Base-by-base conservation (phyloP, 108 stramenopile species). In the Skeletonema grethae region DNA sequence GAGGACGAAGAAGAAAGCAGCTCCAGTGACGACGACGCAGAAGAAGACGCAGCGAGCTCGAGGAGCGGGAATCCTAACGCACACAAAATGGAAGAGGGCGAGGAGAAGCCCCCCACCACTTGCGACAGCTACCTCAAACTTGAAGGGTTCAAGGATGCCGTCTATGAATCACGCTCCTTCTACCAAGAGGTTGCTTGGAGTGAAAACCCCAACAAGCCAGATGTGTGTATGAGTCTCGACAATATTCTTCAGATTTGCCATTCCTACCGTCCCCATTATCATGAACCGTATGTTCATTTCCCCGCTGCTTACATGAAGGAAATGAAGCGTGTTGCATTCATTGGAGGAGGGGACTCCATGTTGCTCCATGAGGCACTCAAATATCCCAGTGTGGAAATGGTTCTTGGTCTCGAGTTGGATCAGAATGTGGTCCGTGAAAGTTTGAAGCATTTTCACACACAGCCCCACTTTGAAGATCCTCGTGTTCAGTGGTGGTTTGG, bases 401-500 rank as follows among this genome's bases (percentile, higher is more conserved):
- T 91, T 12, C 80, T 95, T 16, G 94, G 94, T 12, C 76, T 95
- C 48, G 94, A 95, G 64, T 57, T 95, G 30, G 92, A 94, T 77
- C 92, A 94, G 66, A 85, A 74, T 59, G 88, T 94, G 7, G 84
- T 85, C 0, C 69, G 92, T 12, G 82, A 85, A 41, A 75, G 80
- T 25, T 87, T 89, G 80, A 91, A 88, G 69, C 86, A 90, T 70
- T 88, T 91, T 46, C 71, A 77, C 16, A 85, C 90, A 4, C 90
- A 88, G 64, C 86, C 92, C 11, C 92, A 94, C 61, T 94, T 89
- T 72, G 91, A 95, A 50, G 85, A 92, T 65, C 80, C 83, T 25
- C 84, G 87, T 28, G 94, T 95, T 1, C 85, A 93, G 76, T 95
- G 94, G 94, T 95, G 94, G 94, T 95, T 86, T 63, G 94, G 94